Evolutionary conservation across 768 basidiomycete species (phyloP).

Genomic region (Tylopilus plumbeoviolaceoides): DNA sequence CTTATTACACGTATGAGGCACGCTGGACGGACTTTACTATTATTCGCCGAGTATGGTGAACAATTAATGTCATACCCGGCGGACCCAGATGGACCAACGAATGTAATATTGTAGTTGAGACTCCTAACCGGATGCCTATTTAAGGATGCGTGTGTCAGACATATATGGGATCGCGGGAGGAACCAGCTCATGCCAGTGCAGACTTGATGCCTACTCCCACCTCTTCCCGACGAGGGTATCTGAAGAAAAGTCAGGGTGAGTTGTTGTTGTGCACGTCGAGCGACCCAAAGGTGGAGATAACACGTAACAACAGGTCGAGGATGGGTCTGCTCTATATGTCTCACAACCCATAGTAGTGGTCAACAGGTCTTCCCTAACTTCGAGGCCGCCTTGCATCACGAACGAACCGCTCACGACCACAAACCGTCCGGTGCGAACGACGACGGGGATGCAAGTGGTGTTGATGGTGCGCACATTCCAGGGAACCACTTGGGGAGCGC

Average conservation of each 20-base stretch:
- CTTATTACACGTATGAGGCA: neutral
- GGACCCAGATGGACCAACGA: no score
- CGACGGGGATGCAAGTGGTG: neutral
- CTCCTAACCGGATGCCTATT: constrained; percentile 7
- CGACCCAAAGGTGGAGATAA: neutral
- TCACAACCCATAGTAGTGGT: constrained; percentile 15
- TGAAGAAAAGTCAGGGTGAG: constrained; percentile 24
- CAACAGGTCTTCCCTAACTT: constrained; percentile 22
- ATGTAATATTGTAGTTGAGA: neutral
- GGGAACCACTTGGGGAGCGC: constrained; percentile 9
- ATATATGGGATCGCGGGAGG: constrained; percentile 15
- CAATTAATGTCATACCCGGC: neutral
- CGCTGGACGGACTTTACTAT: neutral
- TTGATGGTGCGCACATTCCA: neutral
- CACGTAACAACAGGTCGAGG: constrained; percentile 24
- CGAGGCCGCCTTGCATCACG: constrained; percentile 32
- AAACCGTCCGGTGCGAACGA: constrained; percentile 5
- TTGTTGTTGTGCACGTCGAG: neutral
- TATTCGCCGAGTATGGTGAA: neutral
- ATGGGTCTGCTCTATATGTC: constrained; percentile 35
- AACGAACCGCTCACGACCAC: constrained; percentile 21
- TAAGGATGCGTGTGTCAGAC: constrained; percentile 15
- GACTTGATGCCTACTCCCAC: constrained; percentile 22
- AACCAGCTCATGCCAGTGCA: constrained; percentile 2
- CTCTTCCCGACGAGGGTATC: constrained; percentile 15